Percentiles rank a stretch among this genome's conserved stretches.
phyloP scores from a whole-genome alignment of 495 filamentous ascomycete species.

The Xylaria grammica region DNA sequence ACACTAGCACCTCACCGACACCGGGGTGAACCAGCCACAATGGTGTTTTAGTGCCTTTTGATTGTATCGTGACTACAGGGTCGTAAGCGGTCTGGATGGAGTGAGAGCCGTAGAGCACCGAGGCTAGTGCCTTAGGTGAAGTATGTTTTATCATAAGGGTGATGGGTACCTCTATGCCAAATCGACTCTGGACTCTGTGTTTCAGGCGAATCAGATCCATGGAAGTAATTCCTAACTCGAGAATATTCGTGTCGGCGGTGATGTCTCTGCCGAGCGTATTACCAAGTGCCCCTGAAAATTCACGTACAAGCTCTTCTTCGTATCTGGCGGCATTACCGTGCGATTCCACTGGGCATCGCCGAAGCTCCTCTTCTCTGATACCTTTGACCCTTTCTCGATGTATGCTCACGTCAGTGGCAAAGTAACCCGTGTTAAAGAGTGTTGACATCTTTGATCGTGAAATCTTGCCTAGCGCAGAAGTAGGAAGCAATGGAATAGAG shows the following conservation, averaged over 20 bases:
- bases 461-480: too few relatives aligned
- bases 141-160: conserved; percentile 42
- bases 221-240: conserved; percentile 49
- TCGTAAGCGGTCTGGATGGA: conserved; percentile 37
- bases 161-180: conserved; percentile 41
- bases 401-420: too few relatives aligned
- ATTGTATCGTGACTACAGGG: conserved; percentile 49
- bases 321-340: too few relatives aligned
- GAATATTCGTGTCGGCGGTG: conserved; percentile 39
- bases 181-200: conserved; percentile 26
- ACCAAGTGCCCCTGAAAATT: too few relatives aligned
- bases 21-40: conserved; percentile 63
- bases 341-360: too few relatives aligned
- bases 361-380: too few relatives aligned
- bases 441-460: too few relatives aligned
- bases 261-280: conserved; percentile 25
- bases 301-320: too few relatives aligned
- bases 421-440: too few relatives aligned
- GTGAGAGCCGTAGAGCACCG: conserved; percentile 40
- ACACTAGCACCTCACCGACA: conserved; percentile 59
- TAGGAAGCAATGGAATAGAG: too few relatives aligned
- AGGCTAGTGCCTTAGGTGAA: conserved; percentile 36
- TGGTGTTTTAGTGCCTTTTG: conserved; percentile 47
- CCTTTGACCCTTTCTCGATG: too few relatives aligned
- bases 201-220: conserved; percentile 48